phyloP scores from a whole-genome alignment of 23 red algal species.

The Gracilaria domingensis region DNA sequence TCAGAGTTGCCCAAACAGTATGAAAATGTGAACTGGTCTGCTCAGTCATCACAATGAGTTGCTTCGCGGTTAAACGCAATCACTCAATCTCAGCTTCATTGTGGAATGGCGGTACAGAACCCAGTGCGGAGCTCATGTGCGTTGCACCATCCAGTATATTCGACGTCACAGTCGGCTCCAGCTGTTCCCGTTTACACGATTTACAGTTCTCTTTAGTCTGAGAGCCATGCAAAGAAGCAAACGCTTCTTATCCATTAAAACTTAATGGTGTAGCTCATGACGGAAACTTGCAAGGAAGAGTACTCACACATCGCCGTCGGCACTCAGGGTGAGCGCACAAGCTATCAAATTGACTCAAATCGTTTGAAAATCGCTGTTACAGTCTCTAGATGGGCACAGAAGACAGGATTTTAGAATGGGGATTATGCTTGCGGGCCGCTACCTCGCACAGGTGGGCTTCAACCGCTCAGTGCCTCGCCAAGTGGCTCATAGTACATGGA shows the following conservation, averaged over 20 bases:
- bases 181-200: not conserved
- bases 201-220: not conserved
- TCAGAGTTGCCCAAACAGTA: constrained; percentile 26
- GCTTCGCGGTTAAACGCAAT: not conserved
- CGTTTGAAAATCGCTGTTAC: constrained; percentile 4
- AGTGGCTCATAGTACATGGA: not conserved
- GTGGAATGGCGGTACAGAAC: not conserved
- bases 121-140: not conserved
- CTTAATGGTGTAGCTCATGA: constrained; percentile 14
- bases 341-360: constrained; percentile 21
- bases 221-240: not conserved
- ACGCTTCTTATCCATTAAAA: constrained; percentile 15
- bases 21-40: not conserved
- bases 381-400: constrained; percentile 32
- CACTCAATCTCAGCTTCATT: not conserved
- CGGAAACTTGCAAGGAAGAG: not conserved
- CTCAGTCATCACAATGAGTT: not conserved
- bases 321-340: not conserved
- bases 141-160: not conserved
- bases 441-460: not conserved
- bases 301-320: not conserved
- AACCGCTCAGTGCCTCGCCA: not conserved
- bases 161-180: not conserved
- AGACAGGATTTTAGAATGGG: constrained; percentile 3
- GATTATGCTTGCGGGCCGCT: constrained; percentile 14